These are phyloP conservation scores for Coniferiporia weirii DNA, from an alignment of 1,284 basidiomycete species.

Conservation along the genomic window DNA sequence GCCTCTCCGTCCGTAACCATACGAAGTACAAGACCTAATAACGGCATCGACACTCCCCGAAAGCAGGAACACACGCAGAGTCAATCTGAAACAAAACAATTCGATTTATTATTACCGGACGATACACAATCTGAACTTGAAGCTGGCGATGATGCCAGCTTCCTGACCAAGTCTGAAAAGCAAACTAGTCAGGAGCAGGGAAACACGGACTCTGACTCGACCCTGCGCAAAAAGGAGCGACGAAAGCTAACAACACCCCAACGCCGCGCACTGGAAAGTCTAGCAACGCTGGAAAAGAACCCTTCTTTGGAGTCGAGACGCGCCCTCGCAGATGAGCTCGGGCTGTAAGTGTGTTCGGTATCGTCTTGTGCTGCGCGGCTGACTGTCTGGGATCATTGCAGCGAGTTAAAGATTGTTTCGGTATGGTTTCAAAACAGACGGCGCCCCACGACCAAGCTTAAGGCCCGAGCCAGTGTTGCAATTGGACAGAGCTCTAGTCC, in stretches of 20 bases:
- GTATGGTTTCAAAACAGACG: constrained; percentile 19
- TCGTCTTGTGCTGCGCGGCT: not conserved
- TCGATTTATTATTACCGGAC: not conserved
- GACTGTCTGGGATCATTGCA: not conserved
- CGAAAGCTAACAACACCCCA: constrained; percentile 10
- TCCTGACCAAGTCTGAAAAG: not conserved
- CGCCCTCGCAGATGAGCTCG: constrained; percentile 7
- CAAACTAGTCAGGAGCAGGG: not conserved
- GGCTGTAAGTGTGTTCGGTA: constrained; percentile 5
- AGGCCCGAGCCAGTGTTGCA: not conserved
- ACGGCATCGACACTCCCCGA: not conserved
- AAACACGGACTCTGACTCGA: not conserved
- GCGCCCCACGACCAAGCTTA: constrained; percentile 3
- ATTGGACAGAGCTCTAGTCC: no score
- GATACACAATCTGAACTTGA: not conserved
- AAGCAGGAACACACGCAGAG: not conserved
- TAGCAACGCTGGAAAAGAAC: not conserved
- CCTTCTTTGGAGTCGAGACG: constrained; percentile 7
- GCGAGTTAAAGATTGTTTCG: constrained; percentile 15
- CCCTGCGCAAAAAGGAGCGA: not conserved
- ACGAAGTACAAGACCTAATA: not conserved
- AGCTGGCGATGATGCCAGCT: not conserved
- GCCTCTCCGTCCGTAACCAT: not conserved
- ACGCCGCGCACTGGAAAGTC: constrained; percentile 6
- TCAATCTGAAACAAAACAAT: not conserved